A percentile compares a stretch with the other conserved stretches of the same genome.
Evolutionary conservation across 106 monocot species (phyloP).

Genomic region (Dioscorea dumetorum): DNA sequence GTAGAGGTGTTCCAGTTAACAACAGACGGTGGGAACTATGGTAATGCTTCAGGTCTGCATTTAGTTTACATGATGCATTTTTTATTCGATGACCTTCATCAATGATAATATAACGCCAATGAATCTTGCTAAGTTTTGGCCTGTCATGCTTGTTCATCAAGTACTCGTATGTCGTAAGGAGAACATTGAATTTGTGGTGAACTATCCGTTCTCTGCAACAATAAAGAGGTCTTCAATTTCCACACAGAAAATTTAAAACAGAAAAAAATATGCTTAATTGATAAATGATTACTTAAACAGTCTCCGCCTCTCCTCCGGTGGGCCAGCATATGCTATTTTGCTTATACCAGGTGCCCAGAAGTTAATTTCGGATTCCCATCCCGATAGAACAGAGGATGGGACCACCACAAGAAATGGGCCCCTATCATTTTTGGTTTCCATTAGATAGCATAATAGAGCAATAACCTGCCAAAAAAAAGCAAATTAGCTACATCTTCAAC

Average conservation of each 20-base stretch:
- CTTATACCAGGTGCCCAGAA: conserved; percentile 92
- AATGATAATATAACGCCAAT: conserved; percentile 99
- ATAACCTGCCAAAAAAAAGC: conserved; percentile 64
- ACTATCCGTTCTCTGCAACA: conserved; percentile 79
- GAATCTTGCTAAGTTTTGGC: conserved; percentile 93
- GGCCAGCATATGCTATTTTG: conserved; percentile 82
- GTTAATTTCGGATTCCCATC: conserved; percentile 88
- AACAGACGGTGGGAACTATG: conserved; percentile 85
- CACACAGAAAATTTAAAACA: background rate
- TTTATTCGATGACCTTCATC: conserved; percentile 99
- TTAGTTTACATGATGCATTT: conserved; percentile 99
- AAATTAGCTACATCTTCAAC: background rate
- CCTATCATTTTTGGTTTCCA: conserved; percentile 94
- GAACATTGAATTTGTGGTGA: conserved; percentile 94
- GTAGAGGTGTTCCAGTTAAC: conserved; percentile 96
- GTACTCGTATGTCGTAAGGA: conserved; percentile 95
- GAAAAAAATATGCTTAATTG: background rate
- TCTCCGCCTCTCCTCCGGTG: conserved; percentile 92
- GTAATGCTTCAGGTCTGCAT: conserved; percentile 97
- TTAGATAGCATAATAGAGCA: conserved; percentile 89
- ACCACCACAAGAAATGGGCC: conserved; percentile 98
- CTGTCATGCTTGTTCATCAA: conserved; percentile 99
- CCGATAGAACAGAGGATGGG: conserved; percentile 92
- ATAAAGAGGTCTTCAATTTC: conserved; percentile 16
- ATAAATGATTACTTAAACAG: conserved; percentile 64